Percentiles rank a stretch among this genome's conserved stretches.
These are phyloP conservation scores for Serendipita sp. DNA, from an alignment of 768 basidiomycete species.

Conservation along the genomic window DNA sequence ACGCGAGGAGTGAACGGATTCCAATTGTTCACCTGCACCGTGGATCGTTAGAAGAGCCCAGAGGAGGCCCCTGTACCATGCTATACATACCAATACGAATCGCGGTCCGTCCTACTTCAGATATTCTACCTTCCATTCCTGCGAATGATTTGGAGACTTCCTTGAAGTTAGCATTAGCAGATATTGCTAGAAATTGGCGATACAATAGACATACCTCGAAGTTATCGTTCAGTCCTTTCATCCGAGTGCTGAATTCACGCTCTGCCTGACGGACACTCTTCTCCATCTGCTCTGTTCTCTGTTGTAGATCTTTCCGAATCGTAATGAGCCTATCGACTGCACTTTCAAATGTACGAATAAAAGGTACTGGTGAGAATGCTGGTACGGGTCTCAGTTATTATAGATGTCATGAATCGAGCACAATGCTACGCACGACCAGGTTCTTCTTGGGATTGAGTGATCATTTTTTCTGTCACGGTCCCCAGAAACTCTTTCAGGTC, in stretches of 20 bases:
- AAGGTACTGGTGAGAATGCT: conserved; percentile 93
- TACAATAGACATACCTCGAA: conserved; percentile 55
- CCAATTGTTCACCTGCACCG: conserved; percentile 74
- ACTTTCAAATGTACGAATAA: conserved; percentile 80
- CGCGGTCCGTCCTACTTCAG: conserved; percentile 84
- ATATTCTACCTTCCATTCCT: conserved; percentile 82
- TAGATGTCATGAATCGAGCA: neutral
- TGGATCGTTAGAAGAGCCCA: conserved; percentile 5
- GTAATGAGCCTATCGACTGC: conserved; percentile 79
- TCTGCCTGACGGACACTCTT: conserved; percentile 78
- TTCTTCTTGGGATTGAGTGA: conserved; percentile 66
- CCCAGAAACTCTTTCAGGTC: conserved; percentile 83
- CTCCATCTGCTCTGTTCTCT: conserved; percentile 83
- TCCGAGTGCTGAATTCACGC: conserved; percentile 84
- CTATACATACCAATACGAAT: conserved; percentile 64
- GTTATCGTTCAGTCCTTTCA: conserved; percentile 80
- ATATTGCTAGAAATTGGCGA: neutral
- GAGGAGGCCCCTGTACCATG: neutral
- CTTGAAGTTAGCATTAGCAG: conserved; percentile 25
- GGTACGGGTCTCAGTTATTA: neutral
- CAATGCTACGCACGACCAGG: conserved; percentile 49
- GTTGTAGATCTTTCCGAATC: conserved; percentile 78
- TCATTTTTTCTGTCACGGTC: conserved; percentile 73
- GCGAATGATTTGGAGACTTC: conserved; percentile 75
- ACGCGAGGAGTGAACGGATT: conserved; percentile 81